Evolutionary conservation across 129 eudicot species (phyloP).

Genomic region (sunflower (Helianthus annuus)): HanXRQr2.0-SUNRISE NC_035449.2:189624013-189624512

Average conservation of each 20-base stretch:
- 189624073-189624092: background rate
- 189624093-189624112: constrained; percentile 23
- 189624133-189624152: background rate
- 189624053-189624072: background rate
- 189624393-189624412: no score
- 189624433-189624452: background rate
- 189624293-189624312: background rate
- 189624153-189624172: background rate
- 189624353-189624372: constrained; percentile 25
- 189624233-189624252: no score
- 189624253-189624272: no score
- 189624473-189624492: no score
- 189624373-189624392: constrained; percentile 2
- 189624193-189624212: no score
- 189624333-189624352: background rate
- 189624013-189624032: constrained; percentile 17
- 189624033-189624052: constrained; percentile 19
- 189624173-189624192: background rate
- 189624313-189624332: constrained; percentile 20
- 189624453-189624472: background rate
- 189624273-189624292: no score
- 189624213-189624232: background rate
- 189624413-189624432: background rate
- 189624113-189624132: constrained; percentile 9
- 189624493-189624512: no score